These are phyloP conservation scores for Hypomontagnella monticulosa DNA, from an alignment of 495 filamentous ascomycete species.

Conservation along the genomic window DNA sequence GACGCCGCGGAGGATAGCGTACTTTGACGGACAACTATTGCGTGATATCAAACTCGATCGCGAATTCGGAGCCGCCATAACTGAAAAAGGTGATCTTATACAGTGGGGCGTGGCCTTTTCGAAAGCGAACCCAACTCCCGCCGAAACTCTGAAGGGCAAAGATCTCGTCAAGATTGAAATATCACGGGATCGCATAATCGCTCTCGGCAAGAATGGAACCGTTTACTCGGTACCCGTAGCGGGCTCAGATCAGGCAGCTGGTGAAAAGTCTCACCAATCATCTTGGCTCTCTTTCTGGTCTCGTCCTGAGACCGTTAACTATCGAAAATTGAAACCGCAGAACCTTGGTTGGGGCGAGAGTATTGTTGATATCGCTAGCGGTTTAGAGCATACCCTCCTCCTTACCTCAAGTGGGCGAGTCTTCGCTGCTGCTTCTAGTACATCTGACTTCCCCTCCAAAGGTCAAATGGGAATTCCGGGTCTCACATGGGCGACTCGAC, in stretches of 20 bases:
- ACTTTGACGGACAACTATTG: conserved; percentile 85
- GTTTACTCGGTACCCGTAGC: conserved; percentile 90
- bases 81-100: conserved; percentile 86
- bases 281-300: conserved; percentile 87
- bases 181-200: conserved; percentile 84
- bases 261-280: conserved; percentile 60
- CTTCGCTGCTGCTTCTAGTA: conserved; percentile 83
- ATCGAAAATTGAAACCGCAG: conserved; percentile 74
- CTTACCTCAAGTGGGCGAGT: conserved; percentile 87
- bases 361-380: conserved; percentile 75
- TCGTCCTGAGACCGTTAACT: conserved; percentile 62
- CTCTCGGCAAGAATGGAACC: conserved; percentile 76
- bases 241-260: conserved; percentile 69
- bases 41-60: conserved; percentile 87
- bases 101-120: conserved; percentile 90
- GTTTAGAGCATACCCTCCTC: conserved; percentile 84
- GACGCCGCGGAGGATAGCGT: conserved; percentile 77
- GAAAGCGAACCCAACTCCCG: conserved; percentile 59
- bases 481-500: conserved; percentile 79
- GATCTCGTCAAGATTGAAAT: conserved; percentile 75
- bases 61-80: conserved; percentile 87
- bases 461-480: conserved; percentile 90
- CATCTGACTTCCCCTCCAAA: conserved; percentile 77
- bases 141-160: conserved; percentile 81
- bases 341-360: conserved; percentile 76